Evolutionary conservation across 1,139 yeast genomes (phyloP).

Genomic region (Yamadazyma sp.): DNA sequence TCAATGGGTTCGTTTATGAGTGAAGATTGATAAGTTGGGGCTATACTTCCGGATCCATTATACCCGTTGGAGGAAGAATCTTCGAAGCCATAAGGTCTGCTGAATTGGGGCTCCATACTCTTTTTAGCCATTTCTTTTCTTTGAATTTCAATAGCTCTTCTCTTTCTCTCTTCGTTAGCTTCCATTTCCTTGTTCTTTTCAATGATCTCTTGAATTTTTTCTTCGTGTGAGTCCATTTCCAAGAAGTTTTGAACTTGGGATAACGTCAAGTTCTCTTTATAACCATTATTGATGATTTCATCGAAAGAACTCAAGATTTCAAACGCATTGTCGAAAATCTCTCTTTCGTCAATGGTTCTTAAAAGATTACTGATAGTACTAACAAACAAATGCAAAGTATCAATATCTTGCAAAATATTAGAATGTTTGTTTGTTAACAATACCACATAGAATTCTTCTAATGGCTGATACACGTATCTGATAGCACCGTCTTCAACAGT

Average conservation of each 20-base stretch:
- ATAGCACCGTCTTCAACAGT: slow-evolving; percentile 92
- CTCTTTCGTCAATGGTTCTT: slow-evolving; percentile 76
- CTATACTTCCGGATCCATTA: slow-evolving; percentile 3
- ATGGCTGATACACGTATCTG: slow-evolving; percentile 93
- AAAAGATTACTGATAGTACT: slow-evolving; percentile 78
- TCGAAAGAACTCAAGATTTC: slow-evolving; percentile 91
- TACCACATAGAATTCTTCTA: slow-evolving; percentile 91
- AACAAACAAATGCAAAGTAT: slow-evolving; percentile 83
- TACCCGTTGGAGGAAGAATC: slow-evolving; percentile 4
- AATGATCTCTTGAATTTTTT: slow-evolving; percentile 95
- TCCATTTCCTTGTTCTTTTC: slow-evolving; percentile 96
- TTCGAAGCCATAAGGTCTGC: slow-evolving; percentile 10
- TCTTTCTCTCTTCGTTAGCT: slow-evolving; percentile 95
- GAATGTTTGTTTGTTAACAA: slow-evolving; percentile 89
- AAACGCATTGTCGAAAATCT: slow-evolving; percentile 80
- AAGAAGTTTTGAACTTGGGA: slow-evolving; percentile 85
- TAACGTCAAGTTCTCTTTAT: slow-evolving; percentile 81
- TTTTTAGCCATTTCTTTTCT: slow-evolving; percentile 78
- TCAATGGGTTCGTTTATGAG: slow-evolving; percentile 20
- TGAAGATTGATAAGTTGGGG: slow-evolving; percentile 36
- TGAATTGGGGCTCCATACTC: slow-evolving; percentile 34
- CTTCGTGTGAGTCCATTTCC: slow-evolving; percentile 98
- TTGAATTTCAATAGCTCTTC: slow-evolving; percentile 93
- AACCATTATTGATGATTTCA: slow-evolving; percentile 88
- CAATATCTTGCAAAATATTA: slow-evolving; percentile 92